A percentile compares a stretch with the other conserved stretches of the same genome.
Evolutionary conservation across 306 rosid species (phyloP).

Genomic region (Quillaja saponaria): DNA sequence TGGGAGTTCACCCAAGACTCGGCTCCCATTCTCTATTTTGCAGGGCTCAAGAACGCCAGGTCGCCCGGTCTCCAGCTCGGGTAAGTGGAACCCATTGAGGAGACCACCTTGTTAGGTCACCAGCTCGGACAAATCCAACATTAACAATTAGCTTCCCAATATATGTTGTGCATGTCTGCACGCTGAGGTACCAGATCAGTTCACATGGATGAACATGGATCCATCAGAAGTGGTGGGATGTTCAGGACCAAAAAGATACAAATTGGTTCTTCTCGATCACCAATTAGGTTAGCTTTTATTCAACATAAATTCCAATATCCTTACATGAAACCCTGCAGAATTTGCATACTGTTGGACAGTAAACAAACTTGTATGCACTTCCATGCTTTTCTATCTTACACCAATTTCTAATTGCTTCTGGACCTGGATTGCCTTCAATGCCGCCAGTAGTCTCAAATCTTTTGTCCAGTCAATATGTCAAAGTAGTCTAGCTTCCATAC

Average conservation of each 20-base stretch:
- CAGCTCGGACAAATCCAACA: too few relatives aligned
- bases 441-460: constrained; percentile 55
- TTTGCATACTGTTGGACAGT: constrained; percentile 55
- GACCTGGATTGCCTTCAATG: constrained; percentile 48
- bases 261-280: constrained; percentile 50
- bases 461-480: constrained; percentile 33
- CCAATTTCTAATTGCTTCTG: constrained; percentile 45
- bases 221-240: constrained; percentile 76
- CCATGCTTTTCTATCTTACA: constrained; percentile 58
- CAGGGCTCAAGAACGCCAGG: too few relatives aligned
- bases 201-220: constrained; percentile 64
- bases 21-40: too few relatives aligned
- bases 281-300: constrained; percentile 16
- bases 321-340: constrained; percentile 49
- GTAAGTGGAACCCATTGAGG: too few relatives aligned
- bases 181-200: constrained; percentile 46
- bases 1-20: too few relatives aligned
- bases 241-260: constrained; percentile 34
- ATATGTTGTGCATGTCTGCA: constrained; percentile 34
- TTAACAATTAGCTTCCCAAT: background rate
- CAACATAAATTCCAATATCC: constrained; percentile 17
- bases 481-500: constrained; percentile 53
- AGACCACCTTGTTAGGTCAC: too few relatives aligned
- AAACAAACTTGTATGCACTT: constrained; percentile 42
- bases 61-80: too few relatives aligned